These are phyloP conservation scores for Austroboletus eburneus DNA, from an alignment of 768 basidiomycete genomes.

Conservation along the genomic window DNA sequence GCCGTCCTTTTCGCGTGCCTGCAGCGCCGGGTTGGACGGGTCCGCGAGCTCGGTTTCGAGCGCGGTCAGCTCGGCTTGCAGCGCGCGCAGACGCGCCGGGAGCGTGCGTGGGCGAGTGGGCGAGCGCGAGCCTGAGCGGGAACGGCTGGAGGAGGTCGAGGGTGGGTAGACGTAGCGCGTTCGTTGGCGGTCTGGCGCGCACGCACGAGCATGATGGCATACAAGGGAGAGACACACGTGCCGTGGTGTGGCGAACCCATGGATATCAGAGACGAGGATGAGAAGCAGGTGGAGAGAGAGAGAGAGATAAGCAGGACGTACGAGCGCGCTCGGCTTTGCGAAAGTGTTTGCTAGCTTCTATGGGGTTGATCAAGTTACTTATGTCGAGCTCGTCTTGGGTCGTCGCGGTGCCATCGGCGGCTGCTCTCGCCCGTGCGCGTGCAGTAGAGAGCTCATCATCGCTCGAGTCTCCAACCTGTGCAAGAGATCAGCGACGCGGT, in stretches of 20 bases:
- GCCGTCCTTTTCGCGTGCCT: slow-evolving; percentile 47
- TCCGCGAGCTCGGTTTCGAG: slow-evolving; percentile 83
- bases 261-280: neutral
- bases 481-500: slow-evolving; percentile 5
- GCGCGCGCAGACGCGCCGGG: slow-evolving; percentile 53
- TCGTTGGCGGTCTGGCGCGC: slow-evolving; percentile 30
- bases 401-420: slow-evolving; percentile 34
- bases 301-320: slow-evolving; percentile 24
- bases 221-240: neutral
- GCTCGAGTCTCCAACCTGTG: slow-evolving; percentile 57
- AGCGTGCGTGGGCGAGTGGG: slow-evolving; percentile 39
- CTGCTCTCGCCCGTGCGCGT: slow-evolving; percentile 28
- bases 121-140: slow-evolving; percentile 33
- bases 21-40: slow-evolving; percentile 66
- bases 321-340: slow-evolving; percentile 65
- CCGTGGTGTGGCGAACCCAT: neutral
- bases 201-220: neutral
- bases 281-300: neutral
- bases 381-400: slow-evolving; percentile 67
- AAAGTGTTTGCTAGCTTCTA: slow-evolving; percentile 69
- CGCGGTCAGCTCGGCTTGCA: slow-evolving; percentile 75
- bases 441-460: slow-evolving; percentile 56
- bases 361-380: slow-evolving; percentile 56
- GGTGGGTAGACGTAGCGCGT: slow-evolving; percentile 68
- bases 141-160: slow-evolving; percentile 49